Evolutionary conservation across 2,329 filamentous ascomycete genomes (phyloP), one percentile per base, ranked within the genome.

Genomic region (Ascochyta pisi): DNA sequence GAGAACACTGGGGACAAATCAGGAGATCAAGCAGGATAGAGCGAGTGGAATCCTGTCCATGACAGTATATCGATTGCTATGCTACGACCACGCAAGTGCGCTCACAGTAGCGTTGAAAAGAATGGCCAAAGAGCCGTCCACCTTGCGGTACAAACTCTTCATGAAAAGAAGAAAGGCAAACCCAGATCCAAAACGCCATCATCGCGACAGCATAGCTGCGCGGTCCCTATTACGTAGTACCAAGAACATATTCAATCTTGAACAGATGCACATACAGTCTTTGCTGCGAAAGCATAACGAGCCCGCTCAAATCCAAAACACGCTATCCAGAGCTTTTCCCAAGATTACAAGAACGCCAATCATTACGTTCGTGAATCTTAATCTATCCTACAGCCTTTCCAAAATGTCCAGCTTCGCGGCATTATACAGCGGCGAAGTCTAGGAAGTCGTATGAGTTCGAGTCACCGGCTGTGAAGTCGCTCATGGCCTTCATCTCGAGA

Each of bases 401-500:
- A 33, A 53, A 53, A 41, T 35, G 44, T 12, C 37, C 37, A 41
- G 5, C 27, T 15, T 55, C 43, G 46, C 37, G 44, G 34, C 38
- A n/a, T 34, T 62, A 60, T 66, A 73, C 55, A 69, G 47, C 60
- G 42, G 52, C 65, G 47, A 76, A 76, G 59, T 75, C 70, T 57
- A 76, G 61, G 37, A 75, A 69, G 45, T 74, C 71, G 57, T 71
- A 75, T 12, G 58, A 62, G 27, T 55, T 60, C 10, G 62, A 61
- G 51, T 76, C 72, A 10, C 71, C 49, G 6, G 65, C 68, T 19
- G 69, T 64, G 42, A 73, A 74, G 12, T 74, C 73, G 42, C 64
- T 63, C 67, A 76, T 73, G 1, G 73, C 73, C 53, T 74, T 73
- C 71, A 76, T 73, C 61, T 75, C 73, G 19, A 76, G 69, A 19